These are phyloP conservation scores for Kluyveromyces sp. DNA, from an alignment of 1,139 yeast genomes.

Conservation along the genomic window DNA sequence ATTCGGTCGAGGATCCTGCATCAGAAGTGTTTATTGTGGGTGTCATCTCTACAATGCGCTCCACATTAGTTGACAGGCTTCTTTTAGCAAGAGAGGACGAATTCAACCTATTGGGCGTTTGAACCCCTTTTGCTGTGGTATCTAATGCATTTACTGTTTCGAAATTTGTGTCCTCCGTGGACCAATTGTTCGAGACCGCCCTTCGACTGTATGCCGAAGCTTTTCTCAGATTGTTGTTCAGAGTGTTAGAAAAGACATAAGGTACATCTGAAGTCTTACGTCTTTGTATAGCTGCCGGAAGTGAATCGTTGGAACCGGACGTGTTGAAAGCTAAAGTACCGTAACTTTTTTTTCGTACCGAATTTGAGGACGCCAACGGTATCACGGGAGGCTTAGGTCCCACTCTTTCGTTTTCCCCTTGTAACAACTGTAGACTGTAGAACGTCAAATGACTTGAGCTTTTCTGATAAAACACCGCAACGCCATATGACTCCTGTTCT, in stretches of 20 bases:
- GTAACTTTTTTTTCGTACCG: conserved; percentile 9
- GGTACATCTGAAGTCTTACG: conserved; percentile 8
- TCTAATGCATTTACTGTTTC: background rate
- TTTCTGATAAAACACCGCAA: conserved; percentile 22
- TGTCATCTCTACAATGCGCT: conserved; percentile 26
- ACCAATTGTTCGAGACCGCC: conserved; percentile 11
- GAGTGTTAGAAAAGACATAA: conserved; percentile 8
- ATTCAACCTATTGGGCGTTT: conserved; percentile 4
- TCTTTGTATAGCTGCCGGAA: conserved; percentile 3
- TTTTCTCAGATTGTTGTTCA: conserved; percentile 17
- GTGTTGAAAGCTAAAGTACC: conserved; percentile 7
- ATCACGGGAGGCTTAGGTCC: background rate
- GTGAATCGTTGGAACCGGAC: conserved; percentile 4
- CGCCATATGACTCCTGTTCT: conserved; percentile 14
- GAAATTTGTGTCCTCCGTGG: conserved; percentile 5
- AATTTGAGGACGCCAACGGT: background rate
- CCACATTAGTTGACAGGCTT: conserved; percentile 22
- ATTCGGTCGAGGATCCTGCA: background rate
- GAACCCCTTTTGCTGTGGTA: background rate
- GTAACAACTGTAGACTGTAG: conserved; percentile 22
- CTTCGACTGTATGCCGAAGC: conserved; percentile 20
- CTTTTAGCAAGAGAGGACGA: conserved; percentile 8
- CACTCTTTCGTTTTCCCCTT: background rate
- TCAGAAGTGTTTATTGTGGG: conserved; percentile 3
- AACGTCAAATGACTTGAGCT: conserved; percentile 18